Evolutionary conservation across 192 early-diverging fungal species (phyloP).

Genomic region (Geosiphon pyriformis): DNA sequence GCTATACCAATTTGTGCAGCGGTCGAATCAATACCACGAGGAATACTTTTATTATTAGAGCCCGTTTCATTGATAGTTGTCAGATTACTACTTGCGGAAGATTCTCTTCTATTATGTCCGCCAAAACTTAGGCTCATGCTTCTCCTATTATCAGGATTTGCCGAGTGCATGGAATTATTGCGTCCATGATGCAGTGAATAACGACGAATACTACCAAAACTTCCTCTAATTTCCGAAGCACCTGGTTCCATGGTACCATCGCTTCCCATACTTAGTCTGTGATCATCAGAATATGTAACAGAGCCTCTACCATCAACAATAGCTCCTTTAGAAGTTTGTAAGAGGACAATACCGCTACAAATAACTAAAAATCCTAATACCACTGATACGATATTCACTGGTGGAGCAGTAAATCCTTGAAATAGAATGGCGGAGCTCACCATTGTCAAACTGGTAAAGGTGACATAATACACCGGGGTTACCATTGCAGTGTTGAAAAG

Average conservation of each 20-base stretch:
- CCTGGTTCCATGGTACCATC: conserved; percentile 5
- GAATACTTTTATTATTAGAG: not conserved
- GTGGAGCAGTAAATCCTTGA: conserved; percentile 51
- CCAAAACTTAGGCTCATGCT: not conserved
- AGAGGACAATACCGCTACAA: conserved; percentile 50
- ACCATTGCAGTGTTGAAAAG: conserved; percentile 67
- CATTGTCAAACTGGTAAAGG: conserved; percentile 64
- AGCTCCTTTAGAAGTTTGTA: conserved; percentile 40
- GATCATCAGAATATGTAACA: not conserved
- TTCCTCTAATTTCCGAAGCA: conserved; percentile 11
- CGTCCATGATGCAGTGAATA: conserved; percentile 9
- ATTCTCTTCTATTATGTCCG: not conserved
- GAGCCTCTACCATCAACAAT: not conserved
- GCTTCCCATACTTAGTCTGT: not conserved
- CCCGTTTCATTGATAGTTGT: not conserved
- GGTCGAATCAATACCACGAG: not conserved
- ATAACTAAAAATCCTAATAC: conserved; percentile 60
- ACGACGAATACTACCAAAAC: conserved; percentile 25
- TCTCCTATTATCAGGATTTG: not conserved
- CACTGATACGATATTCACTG: conserved; percentile 34
- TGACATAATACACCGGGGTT: conserved; percentile 73
- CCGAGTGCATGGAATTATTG: not conserved
- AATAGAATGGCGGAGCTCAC: conserved; percentile 61
- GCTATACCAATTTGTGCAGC: not conserved
- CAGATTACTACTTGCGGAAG: not conserved